These are phyloP conservation scores for Picea sitchensis DNA, from an alignment of 75 land plant genomes.

Conservation along the genomic window DNA sequence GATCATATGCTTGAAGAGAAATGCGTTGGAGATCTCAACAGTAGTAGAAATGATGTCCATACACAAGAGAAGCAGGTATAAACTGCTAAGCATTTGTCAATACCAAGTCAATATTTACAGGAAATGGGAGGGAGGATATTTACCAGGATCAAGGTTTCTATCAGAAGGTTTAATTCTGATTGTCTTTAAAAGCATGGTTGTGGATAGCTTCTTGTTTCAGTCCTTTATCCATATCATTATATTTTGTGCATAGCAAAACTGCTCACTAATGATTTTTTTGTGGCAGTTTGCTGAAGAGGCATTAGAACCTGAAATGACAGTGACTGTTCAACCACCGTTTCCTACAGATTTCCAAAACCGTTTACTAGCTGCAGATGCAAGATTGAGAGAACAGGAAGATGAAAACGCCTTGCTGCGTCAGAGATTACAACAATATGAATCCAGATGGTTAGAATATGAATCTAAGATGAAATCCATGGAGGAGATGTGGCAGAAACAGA, in stretches of 20 bases:
- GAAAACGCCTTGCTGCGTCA: slow-evolving; percentile 73
- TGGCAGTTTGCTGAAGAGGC: slow-evolving; percentile 4
- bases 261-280: not conserved
- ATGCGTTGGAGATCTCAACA: not conserved
- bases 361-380: slow-evolving; percentile 61
- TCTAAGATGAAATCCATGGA: slow-evolving; percentile 87
- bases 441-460: slow-evolving; percentile 72
- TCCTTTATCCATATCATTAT: not conserved
- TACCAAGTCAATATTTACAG: not conserved
- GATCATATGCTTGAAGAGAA: not conserved
- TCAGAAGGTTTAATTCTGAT: not conserved
- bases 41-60: slow-evolving; percentile 8
- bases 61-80: slow-evolving; percentile 3
- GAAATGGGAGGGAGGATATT: not conserved
- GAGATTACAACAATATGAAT: slow-evolving; percentile 67
- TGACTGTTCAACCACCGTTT: slow-evolving; percentile 45
- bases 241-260: not conserved
- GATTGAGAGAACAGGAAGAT: slow-evolving; percentile 67
- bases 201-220: not conserved
- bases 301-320: slow-evolving; percentile 11
- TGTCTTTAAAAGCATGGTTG: not conserved
- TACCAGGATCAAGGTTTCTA: not conserved
- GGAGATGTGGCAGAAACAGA: slow-evolving; percentile 90
- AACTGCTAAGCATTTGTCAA: not conserved
- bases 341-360: slow-evolving; percentile 68